phyloP scores from a whole-genome alignment of 1,139 yeast genomes.

The Suhomyces guaymorum region DNA sequence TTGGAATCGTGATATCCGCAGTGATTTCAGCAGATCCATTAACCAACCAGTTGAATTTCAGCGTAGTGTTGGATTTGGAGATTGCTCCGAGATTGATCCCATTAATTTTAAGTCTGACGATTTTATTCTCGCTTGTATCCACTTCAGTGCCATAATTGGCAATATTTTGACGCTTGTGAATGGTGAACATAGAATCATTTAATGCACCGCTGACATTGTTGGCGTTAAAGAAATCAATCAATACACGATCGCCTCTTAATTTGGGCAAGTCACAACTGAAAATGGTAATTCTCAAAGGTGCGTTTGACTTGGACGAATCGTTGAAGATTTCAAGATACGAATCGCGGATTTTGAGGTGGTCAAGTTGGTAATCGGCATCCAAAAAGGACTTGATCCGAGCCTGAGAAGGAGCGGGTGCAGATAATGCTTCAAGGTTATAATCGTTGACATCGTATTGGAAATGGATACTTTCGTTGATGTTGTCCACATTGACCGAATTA shows the following conservation, averaged over 20 bases:
- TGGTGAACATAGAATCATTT: slow-evolving; percentile 71
- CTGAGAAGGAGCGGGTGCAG: neutral
- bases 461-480: slow-evolving; percentile 28
- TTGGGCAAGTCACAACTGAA: slow-evolving; percentile 67
- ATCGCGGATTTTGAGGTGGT: slow-evolving; percentile 55
- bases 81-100: slow-evolving; percentile 56
- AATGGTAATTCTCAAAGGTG: slow-evolving; percentile 53
- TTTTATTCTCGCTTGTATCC: slow-evolving; percentile 39
- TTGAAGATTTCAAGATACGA: slow-evolving; percentile 50
- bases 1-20: slow-evolving; percentile 72
- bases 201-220: slow-evolving; percentile 70
- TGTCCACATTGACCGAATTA: neutral
- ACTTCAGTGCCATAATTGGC: slow-evolving; percentile 25
- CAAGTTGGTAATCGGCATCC: slow-evolving; percentile 49
- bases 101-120: slow-evolving; percentile 64
- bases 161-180: slow-evolving; percentile 55
- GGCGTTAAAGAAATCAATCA: slow-evolving; percentile 69
- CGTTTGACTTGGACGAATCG: slow-evolving; percentile 24
- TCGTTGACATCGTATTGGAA: slow-evolving; percentile 37
- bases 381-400: slow-evolving; percentile 18
- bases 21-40: slow-evolving; percentile 69
- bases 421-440: slow-evolving; percentile 23
- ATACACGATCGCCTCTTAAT: slow-evolving; percentile 56
- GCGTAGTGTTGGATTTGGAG: slow-evolving; percentile 35
- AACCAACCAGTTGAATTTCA: slow-evolving; percentile 67